Evolutionary conservation across 345 rosid species (phyloP).

Genomic region (Turnera subulata): DNA sequence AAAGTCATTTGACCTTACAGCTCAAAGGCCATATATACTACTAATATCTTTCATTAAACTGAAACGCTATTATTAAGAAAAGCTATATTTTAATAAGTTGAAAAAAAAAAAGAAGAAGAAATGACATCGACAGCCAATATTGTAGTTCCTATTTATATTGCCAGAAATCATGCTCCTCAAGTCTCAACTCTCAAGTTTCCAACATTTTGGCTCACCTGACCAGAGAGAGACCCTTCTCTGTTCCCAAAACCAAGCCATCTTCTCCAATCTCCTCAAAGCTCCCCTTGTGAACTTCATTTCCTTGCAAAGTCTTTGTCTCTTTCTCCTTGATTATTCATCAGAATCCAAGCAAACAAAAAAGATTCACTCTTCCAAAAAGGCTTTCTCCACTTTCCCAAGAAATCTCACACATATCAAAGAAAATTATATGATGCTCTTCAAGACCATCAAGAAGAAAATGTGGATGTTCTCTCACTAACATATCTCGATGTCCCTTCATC

Average conservation of each 20-base stretch:
- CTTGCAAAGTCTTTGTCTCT: neutral
- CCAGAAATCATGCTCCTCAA: neutral
- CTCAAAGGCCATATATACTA: neutral
- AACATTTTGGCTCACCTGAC: too few species aligned
- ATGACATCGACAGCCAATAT: neutral
- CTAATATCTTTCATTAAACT: too few species aligned
- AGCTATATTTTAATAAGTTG: too few species aligned
- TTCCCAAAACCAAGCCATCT: neutral
- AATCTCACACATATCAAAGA: constrained; percentile 7
- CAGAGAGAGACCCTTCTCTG: too few species aligned
- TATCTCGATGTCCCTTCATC: neutral
- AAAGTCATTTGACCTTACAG: neutral
- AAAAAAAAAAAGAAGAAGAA: too few species aligned
- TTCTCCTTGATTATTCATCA: constrained; percentile 9
- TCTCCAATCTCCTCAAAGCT: neutral
- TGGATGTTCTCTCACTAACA: constrained; percentile 15
- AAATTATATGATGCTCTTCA: constrained; percentile 15
- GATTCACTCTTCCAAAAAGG: neutral
- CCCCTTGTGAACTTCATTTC: neutral
- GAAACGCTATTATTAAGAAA: too few species aligned
- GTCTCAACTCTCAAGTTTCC: neutral
- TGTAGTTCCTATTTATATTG: neutral
- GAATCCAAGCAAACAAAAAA: neutral
- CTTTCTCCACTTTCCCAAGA: constrained; percentile 2
- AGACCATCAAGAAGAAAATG: constrained; percentile 17